Percentiles rank a stretch among this genome's conserved stretches.
These are phyloP conservation scores for Penicillium waksmanii DNA, from an alignment of 495 filamentous ascomycete species.

Conservation along the genomic window DNA sequence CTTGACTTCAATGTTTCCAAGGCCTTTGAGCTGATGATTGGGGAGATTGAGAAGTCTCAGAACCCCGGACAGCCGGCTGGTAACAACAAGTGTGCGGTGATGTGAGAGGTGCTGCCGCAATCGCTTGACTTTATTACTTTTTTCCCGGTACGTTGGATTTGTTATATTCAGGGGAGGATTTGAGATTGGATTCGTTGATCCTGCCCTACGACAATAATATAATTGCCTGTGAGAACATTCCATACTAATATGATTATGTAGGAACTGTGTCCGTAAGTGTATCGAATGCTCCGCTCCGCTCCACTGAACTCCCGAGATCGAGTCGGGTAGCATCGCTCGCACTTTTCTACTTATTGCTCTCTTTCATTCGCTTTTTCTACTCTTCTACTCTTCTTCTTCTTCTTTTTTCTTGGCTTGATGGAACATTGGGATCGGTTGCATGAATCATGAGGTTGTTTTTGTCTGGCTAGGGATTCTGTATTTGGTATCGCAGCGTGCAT, in stretches of 20 bases:
- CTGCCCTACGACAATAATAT: no score
- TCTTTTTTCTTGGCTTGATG: conserved; percentile 16
- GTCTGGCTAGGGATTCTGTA: conserved; percentile 22
- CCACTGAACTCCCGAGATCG: background rate
- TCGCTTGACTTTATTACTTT: conserved; percentile 1
- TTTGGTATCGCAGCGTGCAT: conserved; percentile 27
- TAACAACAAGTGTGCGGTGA: conserved; percentile 78
- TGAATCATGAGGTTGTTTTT: conserved; percentile 22
- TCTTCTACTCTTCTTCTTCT: conserved; percentile 8
- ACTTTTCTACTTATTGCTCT: background rate
- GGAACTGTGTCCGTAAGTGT: background rate
- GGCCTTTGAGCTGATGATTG: conserved; percentile 94
- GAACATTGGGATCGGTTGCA: conserved; percentile 17
- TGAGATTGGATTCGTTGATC: no score
- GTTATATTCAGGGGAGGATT: background rate
- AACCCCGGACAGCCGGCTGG: conserved; percentile 83
- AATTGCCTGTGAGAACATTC: background rate
- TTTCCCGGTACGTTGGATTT: conserved; percentile 8
- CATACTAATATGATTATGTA: background rate
- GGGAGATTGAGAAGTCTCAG: conserved; percentile 91
- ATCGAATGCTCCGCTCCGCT: background rate
- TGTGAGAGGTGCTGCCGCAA: conserved; percentile 57
- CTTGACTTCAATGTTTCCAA: conserved; percentile 91
- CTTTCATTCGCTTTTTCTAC: background rate
- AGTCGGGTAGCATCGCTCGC: background rate